These are phyloP conservation scores for Pyrenochaeta sp. DNA, from an alignment of 2,329 filamentous ascomycete genomes.

Conservation along the genomic window DNA sequence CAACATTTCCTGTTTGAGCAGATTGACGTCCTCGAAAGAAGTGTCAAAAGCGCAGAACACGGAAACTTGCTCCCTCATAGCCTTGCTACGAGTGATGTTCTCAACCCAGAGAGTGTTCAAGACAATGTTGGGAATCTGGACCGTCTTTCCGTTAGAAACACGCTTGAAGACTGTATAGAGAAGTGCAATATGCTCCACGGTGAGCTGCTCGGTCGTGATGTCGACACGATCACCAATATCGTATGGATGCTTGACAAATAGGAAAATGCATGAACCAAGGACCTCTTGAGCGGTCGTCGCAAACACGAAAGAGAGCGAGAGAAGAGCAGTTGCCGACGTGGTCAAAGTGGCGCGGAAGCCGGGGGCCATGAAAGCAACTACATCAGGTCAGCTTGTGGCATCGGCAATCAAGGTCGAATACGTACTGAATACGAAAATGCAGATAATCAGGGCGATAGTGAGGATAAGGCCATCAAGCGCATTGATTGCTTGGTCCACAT, in stretches of 20 bases:
- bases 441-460: constrained; percentile 79
- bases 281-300: constrained; percentile 91
- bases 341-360: constrained; percentile 85
- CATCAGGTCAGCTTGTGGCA: constrained; percentile 25
- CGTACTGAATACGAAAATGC: constrained; percentile 82
- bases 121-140: constrained; percentile 87
- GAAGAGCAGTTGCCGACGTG: constrained; percentile 87
- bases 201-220: constrained; percentile 72
- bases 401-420: constrained; percentile 16
- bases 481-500: constrained; percentile 92
- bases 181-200: constrained; percentile 93
- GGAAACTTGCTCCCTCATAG: constrained; percentile 86
- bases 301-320: constrained; percentile 97
- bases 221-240: constrained; percentile 96
- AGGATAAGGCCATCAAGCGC: constrained; percentile 88
- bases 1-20: constrained; percentile 84
- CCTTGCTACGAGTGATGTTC: constrained; percentile 87
- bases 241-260: constrained; percentile 98
- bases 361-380: constrained; percentile 85
- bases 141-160: constrained; percentile 79
- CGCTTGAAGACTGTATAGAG: constrained; percentile 91
- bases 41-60: constrained; percentile 87
- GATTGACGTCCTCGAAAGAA: constrained; percentile 85
- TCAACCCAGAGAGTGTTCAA: constrained; percentile 95
- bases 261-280: constrained; percentile 96